Evolutionary conservation across 1,139 yeast genomes (phyloP).

Genomic region (Meyerozyma guilliermondii): DNA sequence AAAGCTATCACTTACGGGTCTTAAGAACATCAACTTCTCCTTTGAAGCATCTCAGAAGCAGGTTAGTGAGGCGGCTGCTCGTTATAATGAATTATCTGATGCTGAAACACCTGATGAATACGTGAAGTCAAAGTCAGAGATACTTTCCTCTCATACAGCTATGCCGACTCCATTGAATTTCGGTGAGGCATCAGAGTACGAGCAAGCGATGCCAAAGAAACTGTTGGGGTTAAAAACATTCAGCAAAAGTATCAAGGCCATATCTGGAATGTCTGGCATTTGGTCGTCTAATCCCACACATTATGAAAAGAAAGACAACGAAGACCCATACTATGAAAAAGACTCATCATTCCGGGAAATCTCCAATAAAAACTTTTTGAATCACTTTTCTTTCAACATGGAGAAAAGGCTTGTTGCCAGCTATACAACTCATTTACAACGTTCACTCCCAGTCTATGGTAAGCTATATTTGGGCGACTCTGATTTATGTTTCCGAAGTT

Average conservation of each 20-base stretch:
- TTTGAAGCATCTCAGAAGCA: not conserved
- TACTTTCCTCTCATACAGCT: not conserved
- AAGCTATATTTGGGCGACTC: constrained; percentile 67
- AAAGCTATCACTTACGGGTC: not conserved
- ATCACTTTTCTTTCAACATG: constrained; percentile 59
- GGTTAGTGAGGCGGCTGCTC: not conserved
- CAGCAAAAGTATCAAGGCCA: constrained; percentile 6
- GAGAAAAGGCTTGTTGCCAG: constrained; percentile 55
- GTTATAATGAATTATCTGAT: not conserved
- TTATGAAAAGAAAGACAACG: constrained; percentile 35
- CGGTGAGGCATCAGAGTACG: not conserved
- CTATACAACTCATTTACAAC: constrained; percentile 66
- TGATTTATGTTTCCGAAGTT: constrained; percentile 71
- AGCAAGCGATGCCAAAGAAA: not conserved
- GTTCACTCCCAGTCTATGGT: constrained; percentile 77
- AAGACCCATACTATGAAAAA: constrained; percentile 44
- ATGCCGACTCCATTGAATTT: constrained; percentile 1
- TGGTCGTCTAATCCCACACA: constrained; percentile 66
- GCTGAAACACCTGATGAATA: not conserved
- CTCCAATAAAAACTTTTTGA: constrained; percentile 52
- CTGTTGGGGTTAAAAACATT: constrained; percentile 3
- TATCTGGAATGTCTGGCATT: constrained; percentile 25
- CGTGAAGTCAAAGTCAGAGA: not conserved
- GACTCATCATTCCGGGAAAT: constrained; percentile 36
- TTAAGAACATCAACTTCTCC: constrained; percentile 1